A percentile compares a stretch with the other conserved stretches of the same genome.
Evolutionary conservation across 2,329 filamentous ascomycete species (phyloP).

Genomic region (Colletotrichum orchidophilum): DNA sequence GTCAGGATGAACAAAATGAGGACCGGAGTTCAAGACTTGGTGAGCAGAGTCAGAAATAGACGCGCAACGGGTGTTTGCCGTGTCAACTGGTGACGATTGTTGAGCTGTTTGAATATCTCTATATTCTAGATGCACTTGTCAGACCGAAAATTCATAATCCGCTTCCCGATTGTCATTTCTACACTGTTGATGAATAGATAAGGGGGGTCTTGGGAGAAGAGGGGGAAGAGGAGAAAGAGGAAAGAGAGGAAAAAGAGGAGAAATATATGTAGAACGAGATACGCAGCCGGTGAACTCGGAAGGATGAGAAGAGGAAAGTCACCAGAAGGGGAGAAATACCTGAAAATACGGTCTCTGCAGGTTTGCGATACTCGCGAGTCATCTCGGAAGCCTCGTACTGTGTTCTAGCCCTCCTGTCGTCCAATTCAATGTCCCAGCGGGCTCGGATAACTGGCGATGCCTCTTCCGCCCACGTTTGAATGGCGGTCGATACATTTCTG

Average conservation of each 20-base stretch:
- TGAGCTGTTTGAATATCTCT: neutral
- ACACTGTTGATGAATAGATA: too few relatives aligned
- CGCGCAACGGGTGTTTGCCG: neutral
- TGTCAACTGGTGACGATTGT: neutral
- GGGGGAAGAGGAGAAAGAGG: too few relatives aligned
- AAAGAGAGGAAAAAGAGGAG: too few relatives aligned
- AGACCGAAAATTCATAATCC: neutral
- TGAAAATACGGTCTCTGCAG: conserved; percentile 35
- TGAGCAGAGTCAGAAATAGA: neutral
- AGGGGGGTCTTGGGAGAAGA: too few relatives aligned
- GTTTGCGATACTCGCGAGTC: conserved; percentile 36
- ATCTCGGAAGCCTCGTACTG: conserved; percentile 57
- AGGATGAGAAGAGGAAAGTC: neutral
- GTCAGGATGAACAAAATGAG: conserved; percentile 58
- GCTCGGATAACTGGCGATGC: conserved; percentile 63
- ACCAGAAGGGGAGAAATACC: neutral
- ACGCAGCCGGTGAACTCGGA: too few relatives aligned
- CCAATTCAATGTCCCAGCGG: conserved; percentile 69
- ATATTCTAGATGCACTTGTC: neutral
- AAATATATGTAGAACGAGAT: too few relatives aligned
- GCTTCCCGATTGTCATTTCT: rapidly evolving
- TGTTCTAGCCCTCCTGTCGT: conserved; percentile 56
- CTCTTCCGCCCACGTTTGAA: conserved; percentile 62
- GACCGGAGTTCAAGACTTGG: neutral
- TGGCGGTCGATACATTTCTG: conserved; percentile 57